A percentile compares a stretch with the other conserved stretches of the same genome.
Conservation (phyloP, 306 rosid genomes). For the Cucumis hystrix region DNA sequence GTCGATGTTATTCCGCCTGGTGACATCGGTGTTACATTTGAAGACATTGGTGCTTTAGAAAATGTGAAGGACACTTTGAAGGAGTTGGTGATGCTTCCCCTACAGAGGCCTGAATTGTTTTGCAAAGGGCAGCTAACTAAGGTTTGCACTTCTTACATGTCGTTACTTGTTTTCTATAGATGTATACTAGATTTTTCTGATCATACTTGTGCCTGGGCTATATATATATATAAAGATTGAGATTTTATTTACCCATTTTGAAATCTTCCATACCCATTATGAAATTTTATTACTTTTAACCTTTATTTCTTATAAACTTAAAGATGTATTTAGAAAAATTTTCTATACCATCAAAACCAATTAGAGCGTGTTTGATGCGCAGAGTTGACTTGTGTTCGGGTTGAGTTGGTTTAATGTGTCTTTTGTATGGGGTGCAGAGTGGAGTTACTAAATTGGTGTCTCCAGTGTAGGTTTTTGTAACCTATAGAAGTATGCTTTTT, state of each 20-base stretch:
- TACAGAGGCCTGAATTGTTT: constrained; percentile 88
- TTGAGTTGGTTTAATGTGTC: too few relatives aligned
- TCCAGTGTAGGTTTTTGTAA: too few relatives aligned
- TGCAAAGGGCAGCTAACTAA: constrained; percentile 82
- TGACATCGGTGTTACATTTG: constrained; percentile 90
- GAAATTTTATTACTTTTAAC: neutral
- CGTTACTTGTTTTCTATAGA: neutral
- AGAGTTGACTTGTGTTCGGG: too few relatives aligned
- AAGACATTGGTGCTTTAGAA: constrained; percentile 93
- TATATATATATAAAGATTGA: neutral
- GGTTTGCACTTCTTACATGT: constrained; percentile 18
- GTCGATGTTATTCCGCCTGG: constrained; percentile 84
- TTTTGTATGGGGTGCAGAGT: too few relatives aligned
- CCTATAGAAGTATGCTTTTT: too few relatives aligned
- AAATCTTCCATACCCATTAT: neutral
- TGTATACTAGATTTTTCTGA: neutral
- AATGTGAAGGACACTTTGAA: constrained; percentile 90
- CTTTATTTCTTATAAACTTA: neutral
- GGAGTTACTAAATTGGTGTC: too few relatives aligned
- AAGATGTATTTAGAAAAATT: neutral
- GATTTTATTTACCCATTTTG: neutral
- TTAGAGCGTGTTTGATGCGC: too few relatives aligned
- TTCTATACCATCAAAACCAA: neutral
- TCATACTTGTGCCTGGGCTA: neutral
- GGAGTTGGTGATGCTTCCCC: constrained; percentile 97